These are phyloP conservation scores for Emericellopsis terricola DNA, from an alignment of 495 filamentous ascomycete species.

Conservation along the genomic window DNA sequence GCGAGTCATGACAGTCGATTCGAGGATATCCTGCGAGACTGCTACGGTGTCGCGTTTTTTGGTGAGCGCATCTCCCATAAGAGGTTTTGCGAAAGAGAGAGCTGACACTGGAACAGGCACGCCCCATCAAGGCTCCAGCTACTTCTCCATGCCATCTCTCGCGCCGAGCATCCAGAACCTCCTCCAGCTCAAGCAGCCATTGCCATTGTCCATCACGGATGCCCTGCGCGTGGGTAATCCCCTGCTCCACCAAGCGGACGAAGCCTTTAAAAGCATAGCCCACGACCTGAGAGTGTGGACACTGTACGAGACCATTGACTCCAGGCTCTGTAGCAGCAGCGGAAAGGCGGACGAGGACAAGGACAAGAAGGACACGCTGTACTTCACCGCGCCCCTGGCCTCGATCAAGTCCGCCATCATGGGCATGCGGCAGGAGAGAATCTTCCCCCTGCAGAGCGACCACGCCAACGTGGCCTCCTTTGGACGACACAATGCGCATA, in stretches of 20 bases:
- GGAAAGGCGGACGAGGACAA: slow-evolving; percentile 5
- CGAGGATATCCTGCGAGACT: slow-evolving; percentile 29
- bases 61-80: slow-evolving; percentile 13
- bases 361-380: slow-evolving; percentile 12
- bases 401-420: slow-evolving; percentile 43
- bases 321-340: slow-evolving; percentile 28
- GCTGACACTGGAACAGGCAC: slow-evolving; percentile 19
- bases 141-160: slow-evolving; percentile 39
- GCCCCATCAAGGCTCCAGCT: slow-evolving; percentile 47
- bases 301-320: slow-evolving; percentile 47
- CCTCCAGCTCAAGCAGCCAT: slow-evolving; percentile 32
- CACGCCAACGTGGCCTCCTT: slow-evolving; percentile 40
- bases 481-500: slow-evolving; percentile 28
- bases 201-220: slow-evolving; percentile 29
- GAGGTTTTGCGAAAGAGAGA: not conserved
- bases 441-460: slow-evolving; percentile 37
- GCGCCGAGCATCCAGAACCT: slow-evolving; percentile 33
- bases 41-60: slow-evolving; percentile 44
- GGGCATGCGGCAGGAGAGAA: slow-evolving; percentile 34
- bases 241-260: slow-evolving; percentile 28
- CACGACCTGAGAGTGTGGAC: slow-evolving; percentile 50
- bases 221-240: slow-evolving; percentile 31
- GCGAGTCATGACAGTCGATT: slow-evolving; percentile 21
- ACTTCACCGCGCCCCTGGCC: slow-evolving; percentile 38
- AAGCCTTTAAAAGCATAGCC: slow-evolving; percentile 38